Percentiles rank a stretch among this genome's conserved stretches.
phyloP scores from a whole-genome alignment of 2,329 filamentous ascomycete genomes.

The Aureobasidium sp. region DNA sequence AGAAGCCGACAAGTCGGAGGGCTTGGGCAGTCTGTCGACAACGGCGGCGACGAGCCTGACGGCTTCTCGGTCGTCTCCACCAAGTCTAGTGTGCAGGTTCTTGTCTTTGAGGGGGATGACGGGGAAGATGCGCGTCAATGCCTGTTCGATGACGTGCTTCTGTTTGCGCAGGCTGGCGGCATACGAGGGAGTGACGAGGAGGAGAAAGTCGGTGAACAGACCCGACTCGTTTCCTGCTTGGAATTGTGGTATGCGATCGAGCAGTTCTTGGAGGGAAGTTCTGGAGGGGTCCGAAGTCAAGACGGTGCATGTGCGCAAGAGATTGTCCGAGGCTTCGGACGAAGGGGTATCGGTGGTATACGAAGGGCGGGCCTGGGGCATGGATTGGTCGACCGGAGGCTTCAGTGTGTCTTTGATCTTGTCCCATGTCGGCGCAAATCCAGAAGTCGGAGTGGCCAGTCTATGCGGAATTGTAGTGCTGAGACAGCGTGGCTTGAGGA shows the following conservation, averaged over 20 bases:
- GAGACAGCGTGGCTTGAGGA: not conserved
- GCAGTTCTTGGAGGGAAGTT: not conserved
- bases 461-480: not conserved
- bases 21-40: slow-evolving; percentile 15
- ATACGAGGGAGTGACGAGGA: slow-evolving; percentile 14
- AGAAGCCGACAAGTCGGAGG: not conserved
- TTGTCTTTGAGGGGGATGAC: not conserved
- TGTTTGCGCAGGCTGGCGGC: slow-evolving; percentile 2
- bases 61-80: not conserved
- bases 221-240: not conserved
- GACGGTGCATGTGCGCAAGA: not conserved
- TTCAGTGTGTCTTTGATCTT: slow-evolving; percentile 6
- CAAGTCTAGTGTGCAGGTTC: not conserved
- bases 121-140: slow-evolving; percentile 7
- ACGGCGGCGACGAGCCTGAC: slow-evolving; percentile 14
- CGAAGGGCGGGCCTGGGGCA: not conserved
- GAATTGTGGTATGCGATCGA: slow-evolving; percentile 6
- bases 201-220: not conserved
- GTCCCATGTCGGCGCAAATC: slow-evolving; percentile 2
- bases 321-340: not conserved
- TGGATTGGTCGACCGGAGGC: not conserved
- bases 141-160: not conserved
- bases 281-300: not conserved
- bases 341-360: not conserved
- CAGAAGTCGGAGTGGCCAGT: slow-evolving; percentile 3